A percentile compares a stretch with the other conserved stretches of the same genome.
phyloP scores from a whole-genome alignment of 106 monocot genomes.

The Amphibolis antarctica region DNA sequence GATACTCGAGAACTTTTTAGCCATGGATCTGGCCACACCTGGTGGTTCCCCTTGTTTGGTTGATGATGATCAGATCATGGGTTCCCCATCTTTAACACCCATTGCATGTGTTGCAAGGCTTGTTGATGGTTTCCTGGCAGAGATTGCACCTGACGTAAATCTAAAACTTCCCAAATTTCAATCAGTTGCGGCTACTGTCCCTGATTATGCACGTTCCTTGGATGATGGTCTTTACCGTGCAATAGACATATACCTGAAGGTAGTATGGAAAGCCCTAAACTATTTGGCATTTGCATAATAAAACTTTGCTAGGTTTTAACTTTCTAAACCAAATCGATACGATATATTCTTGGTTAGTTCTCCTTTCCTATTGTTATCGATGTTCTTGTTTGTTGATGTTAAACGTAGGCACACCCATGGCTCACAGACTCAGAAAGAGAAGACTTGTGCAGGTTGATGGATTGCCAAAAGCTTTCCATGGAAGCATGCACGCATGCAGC shows the following conservation, averaged over 20 bases:
- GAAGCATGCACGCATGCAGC: conserved; percentile 79
- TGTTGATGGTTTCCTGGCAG: conserved; percentile 52
- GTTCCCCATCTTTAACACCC: conserved; percentile 34
- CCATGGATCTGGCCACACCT: background rate
- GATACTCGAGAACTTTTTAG: conserved; percentile 13
- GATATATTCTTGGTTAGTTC: no score
- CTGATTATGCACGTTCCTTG: conserved; percentile 47
- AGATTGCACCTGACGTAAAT: conserved; percentile 56
- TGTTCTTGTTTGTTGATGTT: background rate
- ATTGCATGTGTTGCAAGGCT: conserved; percentile 37
- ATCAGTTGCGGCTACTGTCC: conserved; percentile 37
- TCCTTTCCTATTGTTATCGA: background rate
- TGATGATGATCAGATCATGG: conserved; percentile 29
- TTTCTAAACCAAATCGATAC: no score
- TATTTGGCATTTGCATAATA: background rate
- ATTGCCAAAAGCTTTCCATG: conserved; percentile 70
- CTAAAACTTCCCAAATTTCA: conserved; percentile 47
- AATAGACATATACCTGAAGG: conserved; percentile 70
- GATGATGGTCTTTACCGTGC: conserved; percentile 71
- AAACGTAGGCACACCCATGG: conserved; percentile 55
- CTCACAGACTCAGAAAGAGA: conserved; percentile 44
- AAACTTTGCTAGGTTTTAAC: background rate
- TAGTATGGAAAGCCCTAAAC: conserved; percentile 6
- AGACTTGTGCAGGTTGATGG: conserved; percentile 49
- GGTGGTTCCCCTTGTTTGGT: conserved; percentile 20